Conservation (phyloP, 2,329 filamentous ascomycete species). For the Aspergillus alliaceus region DNA sequence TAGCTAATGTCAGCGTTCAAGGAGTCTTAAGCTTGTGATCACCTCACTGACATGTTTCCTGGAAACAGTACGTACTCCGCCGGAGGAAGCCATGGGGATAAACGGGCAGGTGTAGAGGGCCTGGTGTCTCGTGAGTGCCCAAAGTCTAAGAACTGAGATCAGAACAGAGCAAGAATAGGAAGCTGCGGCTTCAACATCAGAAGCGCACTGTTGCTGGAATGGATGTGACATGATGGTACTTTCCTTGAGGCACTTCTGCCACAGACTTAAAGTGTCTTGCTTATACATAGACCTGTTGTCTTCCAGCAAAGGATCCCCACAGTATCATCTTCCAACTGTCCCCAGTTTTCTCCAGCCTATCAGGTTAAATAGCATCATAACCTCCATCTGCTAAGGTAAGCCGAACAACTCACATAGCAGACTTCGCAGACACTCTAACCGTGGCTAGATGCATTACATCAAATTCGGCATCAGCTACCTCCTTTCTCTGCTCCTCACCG, state of each 20-base stretch:
- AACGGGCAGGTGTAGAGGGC: background rate
- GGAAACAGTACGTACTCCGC: background rate
- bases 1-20: background rate
- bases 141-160: too few species aligned
- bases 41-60: background rate
- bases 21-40: background rate
- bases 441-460: slow-evolving; percentile 20
- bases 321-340: background rate
- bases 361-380: background rate
- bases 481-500: slow-evolving; percentile 13
- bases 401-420: background rate
- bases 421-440: background rate
- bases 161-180: background rate
- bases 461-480: slow-evolving; percentile 18
- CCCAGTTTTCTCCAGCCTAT: background rate
- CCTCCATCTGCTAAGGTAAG: background rate
- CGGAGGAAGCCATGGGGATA: background rate
- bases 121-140: too few species aligned
- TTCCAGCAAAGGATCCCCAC: background rate
- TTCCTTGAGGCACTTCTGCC: background rate
- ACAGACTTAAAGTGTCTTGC: background rate
- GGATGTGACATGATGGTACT: background rate
- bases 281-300: background rate
- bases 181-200: background rate
- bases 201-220: background rate